A percentile compares a stretch with the other conserved stretches of the same genome.
phyloP scores from a whole-genome alignment of 129 eudicot genomes.

The carrot (Daucus carota) region DNA sequence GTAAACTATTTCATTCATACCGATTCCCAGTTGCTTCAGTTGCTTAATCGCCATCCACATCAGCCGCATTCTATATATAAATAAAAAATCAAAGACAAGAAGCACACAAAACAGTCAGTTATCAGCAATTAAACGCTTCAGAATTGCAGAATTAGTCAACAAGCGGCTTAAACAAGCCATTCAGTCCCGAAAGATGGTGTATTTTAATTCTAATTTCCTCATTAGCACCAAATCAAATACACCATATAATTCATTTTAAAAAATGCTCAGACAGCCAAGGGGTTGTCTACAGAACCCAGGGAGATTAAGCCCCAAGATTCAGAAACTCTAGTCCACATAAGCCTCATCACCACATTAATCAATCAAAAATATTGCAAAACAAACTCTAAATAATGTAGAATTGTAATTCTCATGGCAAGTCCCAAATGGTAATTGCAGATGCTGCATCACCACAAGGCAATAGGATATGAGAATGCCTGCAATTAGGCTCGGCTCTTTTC shows the following conservation, averaged over 20 bases:
- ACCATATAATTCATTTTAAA: background rate
- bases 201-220: conserved; percentile 37
- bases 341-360: background rate
- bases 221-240: conserved; percentile 21
- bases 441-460: conserved; percentile 38
- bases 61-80: background rate
- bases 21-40: background rate
- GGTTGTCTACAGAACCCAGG: background rate
- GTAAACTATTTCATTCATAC: background rate
- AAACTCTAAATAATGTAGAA: background rate
- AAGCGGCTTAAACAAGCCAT: conserved; percentile 23
- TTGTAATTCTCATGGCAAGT: conserved; percentile 41
- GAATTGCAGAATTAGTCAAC: conserved; percentile 49
- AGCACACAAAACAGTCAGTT: background rate
- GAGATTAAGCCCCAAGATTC: background rate
- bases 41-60: background rate
- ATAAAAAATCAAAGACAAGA: background rate
- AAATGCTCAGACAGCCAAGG: background rate
- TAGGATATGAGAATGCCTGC: conserved; percentile 26
- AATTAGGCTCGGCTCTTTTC: background rate
- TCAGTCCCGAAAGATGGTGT: conserved; percentile 64
- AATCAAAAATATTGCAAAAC: background rate
- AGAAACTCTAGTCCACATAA: conserved; percentile 6
- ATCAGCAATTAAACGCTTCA: conserved; percentile 17
- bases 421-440: conserved; percentile 39